Evolutionary conservation across 192 early-diverging fungal genomes (phyloP), one percentile per base, ranked within the genome.

Genomic region (Coemansia sp.): DNA sequence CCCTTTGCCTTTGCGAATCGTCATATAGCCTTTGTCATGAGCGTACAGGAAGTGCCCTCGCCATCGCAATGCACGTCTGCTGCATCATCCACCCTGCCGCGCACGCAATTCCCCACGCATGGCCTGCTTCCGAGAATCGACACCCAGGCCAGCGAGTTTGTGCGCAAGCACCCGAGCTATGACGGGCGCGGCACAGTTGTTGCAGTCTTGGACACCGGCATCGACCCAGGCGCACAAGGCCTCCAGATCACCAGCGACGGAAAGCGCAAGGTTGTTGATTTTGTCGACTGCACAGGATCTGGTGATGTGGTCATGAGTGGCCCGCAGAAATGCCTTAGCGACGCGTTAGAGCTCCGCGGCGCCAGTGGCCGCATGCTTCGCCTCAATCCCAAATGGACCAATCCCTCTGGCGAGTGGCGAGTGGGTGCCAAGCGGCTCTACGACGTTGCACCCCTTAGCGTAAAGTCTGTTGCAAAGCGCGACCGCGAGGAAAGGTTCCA

Each of bases 281-380:
- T 93, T 62, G 87, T 99, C 46, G 97, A 99, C 85, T 99, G 97
- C 86, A 93, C 95, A 3, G 95, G 96, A 36, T 87, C 87, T 38
- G 91, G 90, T 60, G 92, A 92, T 57, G 88, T 94, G 4, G 66
- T 71, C 60, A 86, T 93, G 60, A 62, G 88, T 23, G 74, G 70
- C 20, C 75, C 75, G 26, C 51, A 79, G 26, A 82, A 83, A 52
- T 72, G 78, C 56, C 83, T 83, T 1, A 70, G 78, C 33, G 75
- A 76, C 51, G 76, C 81, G 14, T 52, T 77, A 8, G 86, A 85
- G 30, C 77, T 97, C 45, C 68, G 73, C 16, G 94, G 92, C 12
- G 74, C 88, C 30, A 90, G 91, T 52, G 95, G 95, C 21, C 87
- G 93, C 20, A 89, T 81, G 20, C 78, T 98, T 36, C 84, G 79